These are phyloP conservation scores for Elongisporangium prolatum DNA, from an alignment of 352 stramenopile genomes.

Conservation along the genomic window DNA sequence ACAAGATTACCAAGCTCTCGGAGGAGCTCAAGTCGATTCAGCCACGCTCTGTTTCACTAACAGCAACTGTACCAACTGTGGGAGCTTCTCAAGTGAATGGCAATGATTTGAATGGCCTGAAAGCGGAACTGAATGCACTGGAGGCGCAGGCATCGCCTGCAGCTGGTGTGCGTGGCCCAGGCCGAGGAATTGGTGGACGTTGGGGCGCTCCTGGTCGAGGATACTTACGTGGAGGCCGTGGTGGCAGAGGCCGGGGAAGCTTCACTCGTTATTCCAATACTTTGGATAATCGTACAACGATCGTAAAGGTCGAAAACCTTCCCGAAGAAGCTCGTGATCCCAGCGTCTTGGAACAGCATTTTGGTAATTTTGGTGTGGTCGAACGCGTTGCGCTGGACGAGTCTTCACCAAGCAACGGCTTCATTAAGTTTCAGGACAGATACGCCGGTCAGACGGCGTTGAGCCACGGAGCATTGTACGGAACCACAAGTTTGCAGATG, in stretches of 20 bases:
- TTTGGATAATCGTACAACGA: constrained; percentile 82
- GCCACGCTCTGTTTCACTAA: constrained; percentile 6
- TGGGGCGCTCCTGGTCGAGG: constrained; percentile 32
- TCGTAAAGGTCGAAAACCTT: constrained; percentile 72
- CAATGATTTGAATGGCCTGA: constrained; percentile 44
- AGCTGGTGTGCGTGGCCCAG: constrained; percentile 12
- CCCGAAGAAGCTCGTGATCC: constrained; percentile 70
- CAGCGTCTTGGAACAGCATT: constrained; percentile 80
- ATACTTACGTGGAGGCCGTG: constrained; percentile 34
- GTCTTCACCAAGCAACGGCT: constrained; percentile 31
- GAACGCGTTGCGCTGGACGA: constrained; percentile 70
- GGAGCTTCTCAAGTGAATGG: constrained; percentile 7
- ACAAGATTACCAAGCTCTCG: constrained; percentile 79
- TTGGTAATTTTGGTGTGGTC: constrained; percentile 80
- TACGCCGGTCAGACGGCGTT: constrained; percentile 69
- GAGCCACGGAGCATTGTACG: constrained; percentile 51
- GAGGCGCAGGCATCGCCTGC: constrained; percentile 40
- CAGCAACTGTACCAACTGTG: constrained; percentile 2
- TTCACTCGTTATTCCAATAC: constrained; percentile 47
- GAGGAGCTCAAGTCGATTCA: constrained; percentile 65
- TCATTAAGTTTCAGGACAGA: constrained; percentile 84
- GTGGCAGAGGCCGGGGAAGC: constrained; percentile 26
- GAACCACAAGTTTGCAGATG: constrained; percentile 54
- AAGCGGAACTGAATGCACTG: constrained; percentile 63
- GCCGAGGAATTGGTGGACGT: constrained; percentile 25